Base-by-base conservation (phyloP, 2,329 filamentous ascomycete genomes). In the Ceratocystis ficicola region DNA sequence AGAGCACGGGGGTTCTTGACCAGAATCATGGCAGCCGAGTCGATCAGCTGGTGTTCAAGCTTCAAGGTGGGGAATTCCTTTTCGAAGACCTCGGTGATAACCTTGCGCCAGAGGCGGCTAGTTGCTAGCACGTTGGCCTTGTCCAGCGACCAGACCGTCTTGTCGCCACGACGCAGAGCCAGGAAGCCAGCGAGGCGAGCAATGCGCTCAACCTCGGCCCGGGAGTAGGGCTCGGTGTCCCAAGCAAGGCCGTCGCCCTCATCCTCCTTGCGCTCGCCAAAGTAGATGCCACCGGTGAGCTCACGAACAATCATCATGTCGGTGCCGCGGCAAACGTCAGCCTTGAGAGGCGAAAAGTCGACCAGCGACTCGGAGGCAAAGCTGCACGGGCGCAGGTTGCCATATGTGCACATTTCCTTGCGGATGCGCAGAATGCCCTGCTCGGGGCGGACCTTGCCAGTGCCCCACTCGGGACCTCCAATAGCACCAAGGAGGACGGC, bases 91-190 rank as follows among this genome's bases (percentile, higher is more conserved):
- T 96, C 89, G 50, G 83, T 86, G 57, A 96, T 88, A 1, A 88
- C 88, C 79, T 89, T 92, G 68, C 93, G 82, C 93, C 93, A 97
- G 72, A 97, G 79, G 52, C 93, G 80, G 73, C 86, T 90, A 15
- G 92, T 96, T 1, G 93, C 93, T 69, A 97, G 83, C 63, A 97
- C 93, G 73, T 97, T 97, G 66, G 93, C 94, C 85, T 97, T 97
- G 77, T 97, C 94, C 73, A 96, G 78, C 73, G 85, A 90, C 86
- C 85, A 90, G 60, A 96, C 90, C 65, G 69, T 71, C 65, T 87
- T 87, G 46, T 86, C 80, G 1, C 87, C 81, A 70, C 87, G 83
- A 62, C 87, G 86, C 64, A 92, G 80, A 2, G 93, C 93, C 30
- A 97, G 80, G 77, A 87, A 85, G 5, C 85, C 93, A 1, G 87